Base-by-base conservation (phyloP, 2,329 filamentous ascomycete species). In the Cladorrhinum sp. region DNA sequence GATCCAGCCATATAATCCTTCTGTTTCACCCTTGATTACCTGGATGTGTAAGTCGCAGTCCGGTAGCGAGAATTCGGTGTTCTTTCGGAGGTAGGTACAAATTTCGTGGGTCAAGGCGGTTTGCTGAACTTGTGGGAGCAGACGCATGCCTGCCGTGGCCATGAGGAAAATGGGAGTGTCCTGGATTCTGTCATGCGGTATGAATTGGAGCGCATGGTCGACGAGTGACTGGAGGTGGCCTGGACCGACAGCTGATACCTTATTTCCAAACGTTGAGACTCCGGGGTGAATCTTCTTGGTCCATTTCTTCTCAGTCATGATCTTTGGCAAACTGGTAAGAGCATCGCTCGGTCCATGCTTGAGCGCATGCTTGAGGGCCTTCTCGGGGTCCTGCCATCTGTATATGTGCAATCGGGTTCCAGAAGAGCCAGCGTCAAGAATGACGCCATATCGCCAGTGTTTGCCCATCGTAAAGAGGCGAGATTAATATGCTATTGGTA, bases 371-470 rank as follows among this genome's bases (percentile, higher is more conserved):
- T 86, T 81, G 69, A 85, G 79, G 65, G 90, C 88, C 67, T 82
- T 82, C 41, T 85, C 79, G 65, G 87, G 87, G 71, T 96, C 89
- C 71, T 93, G 85, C 95, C 95, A 99, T 76, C 88, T 86, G 78
- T 99, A 99, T 60, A 99, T 86, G 75, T 99, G 92, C 65, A 96
- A 83, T 73, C 95, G 90, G 70, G 93, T 98, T 73, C 95, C 93
- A 75, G 95, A 98, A 75, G 95, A 98, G 68, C 95, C 95, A 74
- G 95, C 95, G 83, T 99, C 95, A 71, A 99, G 85, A 73, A 99
- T 93, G 70, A 98, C 91, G 73, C 93, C 95, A 82, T 96, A 97
- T 78, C 85, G 83, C 71, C 81, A 65, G 50, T 65, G 64, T 59
- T 70, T 70, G 20, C 68, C 68, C 68, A 70, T 70, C 24, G 50